Percentiles rank a stretch among this genome's conserved stretches.
These are phyloP conservation scores for Combretum micranthum DNA, from an alignment of 345 rosid genomes.

Conservation along the genomic window DNA sequence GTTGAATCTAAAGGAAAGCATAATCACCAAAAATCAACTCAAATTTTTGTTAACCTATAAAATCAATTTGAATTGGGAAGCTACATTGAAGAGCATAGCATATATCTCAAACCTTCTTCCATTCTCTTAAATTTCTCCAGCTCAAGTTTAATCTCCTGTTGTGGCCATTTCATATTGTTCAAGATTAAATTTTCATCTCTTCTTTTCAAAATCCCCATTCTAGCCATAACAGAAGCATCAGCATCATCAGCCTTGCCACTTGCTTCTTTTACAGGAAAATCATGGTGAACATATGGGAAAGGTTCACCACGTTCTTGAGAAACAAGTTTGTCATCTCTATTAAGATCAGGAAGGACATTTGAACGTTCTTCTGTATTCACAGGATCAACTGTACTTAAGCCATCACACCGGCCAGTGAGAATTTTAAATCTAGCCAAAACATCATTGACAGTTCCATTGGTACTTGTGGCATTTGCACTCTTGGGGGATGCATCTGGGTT, in stretches of 20 bases:
- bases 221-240: slow-evolving; percentile 34
- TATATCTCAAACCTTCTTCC: too few species aligned
- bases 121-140: too few species aligned
- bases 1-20: too few species aligned
- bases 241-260: slow-evolving; percentile 14
- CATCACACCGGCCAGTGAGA: neutral
- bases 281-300: slow-evolving; percentile 1
- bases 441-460: neutral
- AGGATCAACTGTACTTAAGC: neutral
- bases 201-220: slow-evolving; percentile 33
- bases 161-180: slow-evolving; percentile 15
- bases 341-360: neutral
- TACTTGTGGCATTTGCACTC: slow-evolving; percentile 1
- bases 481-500: neutral
- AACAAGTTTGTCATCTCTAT: neutral
- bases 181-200: slow-evolving; percentile 21
- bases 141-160: neutral
- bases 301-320: neutral
- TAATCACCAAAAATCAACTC: too few species aligned
- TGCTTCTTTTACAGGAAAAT: slow-evolving; percentile 7
- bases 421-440: neutral
- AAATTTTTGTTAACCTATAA: too few species aligned
- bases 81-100: too few species aligned
- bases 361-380: neutral
- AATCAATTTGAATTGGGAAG: too few species aligned